These are phyloP conservation scores for Penicillium lividum DNA, from an alignment of 495 filamentous ascomycete genomes.

Conservation along the genomic window DNA sequence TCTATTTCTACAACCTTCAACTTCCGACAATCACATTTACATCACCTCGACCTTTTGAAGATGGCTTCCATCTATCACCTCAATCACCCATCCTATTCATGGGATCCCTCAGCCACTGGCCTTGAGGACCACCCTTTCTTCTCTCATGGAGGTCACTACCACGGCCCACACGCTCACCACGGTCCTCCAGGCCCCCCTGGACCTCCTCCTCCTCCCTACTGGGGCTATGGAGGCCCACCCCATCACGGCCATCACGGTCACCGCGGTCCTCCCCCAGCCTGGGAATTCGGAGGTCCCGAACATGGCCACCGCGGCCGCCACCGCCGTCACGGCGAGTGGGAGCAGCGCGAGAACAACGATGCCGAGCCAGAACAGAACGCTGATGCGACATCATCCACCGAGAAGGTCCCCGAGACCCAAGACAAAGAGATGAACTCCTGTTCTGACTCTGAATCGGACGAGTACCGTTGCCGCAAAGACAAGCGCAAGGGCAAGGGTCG, in stretches of 20 bases:
- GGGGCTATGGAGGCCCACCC: constrained; percentile 15
- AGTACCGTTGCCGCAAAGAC: constrained; percentile 16
- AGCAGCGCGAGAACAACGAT: not conserved
- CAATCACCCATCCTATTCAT: constrained; percentile 36
- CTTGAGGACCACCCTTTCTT: constrained; percentile 45
- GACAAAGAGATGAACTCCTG: constrained; percentile 11
- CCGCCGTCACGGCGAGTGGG: not conserved
- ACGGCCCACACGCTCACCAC: constrained; percentile 9
- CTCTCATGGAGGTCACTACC: constrained; percentile 26
- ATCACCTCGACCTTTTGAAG: constrained; percentile 2
- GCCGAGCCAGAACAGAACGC: not conserved
- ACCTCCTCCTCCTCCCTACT: constrained; percentile 11
- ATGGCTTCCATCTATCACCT: constrained; percentile 41
- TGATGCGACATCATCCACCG: not conserved
- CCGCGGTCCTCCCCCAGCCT: constrained; percentile 10
- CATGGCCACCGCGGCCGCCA: constrained; percentile 1
- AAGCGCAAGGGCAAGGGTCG: constrained; percentile 12
- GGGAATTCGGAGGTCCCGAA: constrained; percentile 15
- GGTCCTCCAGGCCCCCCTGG: constrained; percentile 12
- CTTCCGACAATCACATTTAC: not conserved
- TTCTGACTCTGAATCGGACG: constrained; percentile 16
- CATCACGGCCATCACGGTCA: constrained; percentile 5
- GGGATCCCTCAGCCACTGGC: constrained; percentile 32
- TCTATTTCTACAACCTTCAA: not conserved
- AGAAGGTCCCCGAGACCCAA: constrained; percentile 6